Base-by-base conservation (phyloP, 768 basidiomycete genomes). In the Tremella yokohamensis region DNA sequence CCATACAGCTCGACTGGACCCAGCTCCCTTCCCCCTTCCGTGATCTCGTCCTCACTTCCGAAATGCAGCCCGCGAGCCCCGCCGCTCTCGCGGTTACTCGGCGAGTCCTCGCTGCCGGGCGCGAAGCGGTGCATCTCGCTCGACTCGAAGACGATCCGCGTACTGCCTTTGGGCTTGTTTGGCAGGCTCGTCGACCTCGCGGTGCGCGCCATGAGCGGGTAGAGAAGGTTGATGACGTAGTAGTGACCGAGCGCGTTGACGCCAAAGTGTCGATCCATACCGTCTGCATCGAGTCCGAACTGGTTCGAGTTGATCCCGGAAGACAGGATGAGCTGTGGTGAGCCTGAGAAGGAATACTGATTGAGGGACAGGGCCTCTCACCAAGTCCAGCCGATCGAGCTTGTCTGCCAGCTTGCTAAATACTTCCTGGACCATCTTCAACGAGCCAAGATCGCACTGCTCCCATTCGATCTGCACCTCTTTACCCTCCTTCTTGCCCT, bases 171-270 rank as follows among this genome's bases (percentile, higher is more conserved):
- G 15, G 67, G 64, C 20, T 49, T 69, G 29, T 34, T 34, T 34
- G 29, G 29, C 29, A 34, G 29, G 29, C 29, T 34, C 29, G 29
- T 6, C 29, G 29, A 34, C 61, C 65, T 67, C 49, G 68, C 63
- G 18, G 79, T 80, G 60, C 74, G 74, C 38, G 75, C 70, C 20
- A 80, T 58, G 24, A 79, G 72, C 0, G 79, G 79, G 42, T 79
- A 77, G 56, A 80, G 71, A 22, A 74, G 79, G 68, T 80, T 80
- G 70, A 79, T 74, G 61, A 77, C 74, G 61, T 78, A 73, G 76
- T 77, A 79, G 65, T 80, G 78, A 0, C 77, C 78, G 48, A 80
- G 73, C 50, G 77, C 74, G 65, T 77, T 79, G n/a, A 57, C 60
- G 12, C 44, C 51, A 44, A 70, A 66, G 59, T 71, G 72, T 22